Percentiles rank a stretch among this genome's conserved stretches.
These are phyloP conservation scores for Carallia pectinifolia DNA, from an alignment of 345 rosid species.

Conservation along the genomic window DNA sequence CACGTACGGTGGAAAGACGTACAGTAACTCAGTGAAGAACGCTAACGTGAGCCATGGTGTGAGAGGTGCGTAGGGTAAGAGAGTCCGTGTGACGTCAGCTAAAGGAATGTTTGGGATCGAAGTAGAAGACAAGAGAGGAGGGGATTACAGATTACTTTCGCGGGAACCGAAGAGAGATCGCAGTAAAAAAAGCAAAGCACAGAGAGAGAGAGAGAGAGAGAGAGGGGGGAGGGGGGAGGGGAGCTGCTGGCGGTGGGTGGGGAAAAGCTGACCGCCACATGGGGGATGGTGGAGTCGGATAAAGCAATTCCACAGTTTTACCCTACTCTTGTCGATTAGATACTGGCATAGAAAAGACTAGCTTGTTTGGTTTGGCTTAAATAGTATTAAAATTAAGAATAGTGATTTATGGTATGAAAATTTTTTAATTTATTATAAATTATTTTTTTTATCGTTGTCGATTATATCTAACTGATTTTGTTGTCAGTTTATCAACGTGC, in stretches of 20 bases:
- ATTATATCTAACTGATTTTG: too few species aligned
- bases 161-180: constrained; percentile 48
- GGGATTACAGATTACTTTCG: constrained; percentile 33
- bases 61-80: constrained; percentile 28
- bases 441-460: too few species aligned
- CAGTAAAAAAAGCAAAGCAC: background rate
- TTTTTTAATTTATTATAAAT: too few species aligned
- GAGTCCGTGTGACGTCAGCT: constrained; percentile 17
- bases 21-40: too few species aligned
- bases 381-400: too few species aligned
- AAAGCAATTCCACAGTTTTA: constrained; percentile 47
- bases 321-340: background rate
- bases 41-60: constrained; percentile 7
- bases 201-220: background rate
- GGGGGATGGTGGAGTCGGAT: constrained; percentile 44
- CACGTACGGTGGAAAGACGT: too few species aligned
- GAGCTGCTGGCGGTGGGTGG: constrained; percentile 11
- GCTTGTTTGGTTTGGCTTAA: too few species aligned
- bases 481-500: too few species aligned
- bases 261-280: constrained; percentile 58
- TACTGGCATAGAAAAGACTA: too few species aligned
- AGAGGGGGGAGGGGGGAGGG: constrained; percentile 15
- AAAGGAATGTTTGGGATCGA: constrained; percentile 32
- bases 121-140: constrained; percentile 19
- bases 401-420: too few species aligned